Evolutionary conservation across 2,329 filamentous ascomycete genomes (phyloP).

Genomic region (Thielaviopsis ethacetica): DNA sequence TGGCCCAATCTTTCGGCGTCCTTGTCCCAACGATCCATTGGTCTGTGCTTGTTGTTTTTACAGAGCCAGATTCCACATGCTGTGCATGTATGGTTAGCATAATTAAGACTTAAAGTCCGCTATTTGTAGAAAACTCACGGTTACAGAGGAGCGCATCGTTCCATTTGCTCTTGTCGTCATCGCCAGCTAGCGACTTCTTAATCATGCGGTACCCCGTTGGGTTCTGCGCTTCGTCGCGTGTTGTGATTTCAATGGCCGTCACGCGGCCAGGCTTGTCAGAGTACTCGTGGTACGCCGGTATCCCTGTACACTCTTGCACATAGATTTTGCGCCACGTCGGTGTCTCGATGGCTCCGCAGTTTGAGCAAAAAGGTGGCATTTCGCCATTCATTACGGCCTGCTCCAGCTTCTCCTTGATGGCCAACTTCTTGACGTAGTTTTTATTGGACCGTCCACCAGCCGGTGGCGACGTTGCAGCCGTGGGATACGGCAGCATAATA

Average conservation of each 20-base stretch:
- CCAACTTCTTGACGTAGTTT: constrained; percentile 46
- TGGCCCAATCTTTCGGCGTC: constrained; percentile 35
- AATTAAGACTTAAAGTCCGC: constrained; percentile 12
- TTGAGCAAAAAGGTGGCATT: constrained; percentile 76
- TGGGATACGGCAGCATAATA: constrained; percentile 14
- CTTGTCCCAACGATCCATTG: constrained; percentile 67
- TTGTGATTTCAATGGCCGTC: constrained; percentile 54
- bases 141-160: constrained; percentile 72
- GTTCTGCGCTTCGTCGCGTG: constrained; percentile 44
- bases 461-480: constrained; percentile 22
- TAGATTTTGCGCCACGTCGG: constrained; percentile 92
- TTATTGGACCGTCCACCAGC: constrained; percentile 35
- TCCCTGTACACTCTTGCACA: constrained; percentile 56
- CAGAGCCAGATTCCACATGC: constrained; percentile 89
- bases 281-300: constrained; percentile 52
- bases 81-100: constrained; percentile 21
- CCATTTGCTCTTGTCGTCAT: constrained; percentile 51
- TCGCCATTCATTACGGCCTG: constrained; percentile 58
- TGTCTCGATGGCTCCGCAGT: constrained; percentile 90
- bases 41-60: constrained; percentile 74
- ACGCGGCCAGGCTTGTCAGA: constrained; percentile 58
- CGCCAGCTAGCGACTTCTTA: constrained; percentile 52
- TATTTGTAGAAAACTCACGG: constrained; percentile 35
- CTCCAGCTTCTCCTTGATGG: constrained; percentile 42
- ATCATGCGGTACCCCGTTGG: constrained; percentile 55